phyloP scores from a whole-genome alignment of 169 alveolate species.

The Plasmodium gonderi region DNA sequence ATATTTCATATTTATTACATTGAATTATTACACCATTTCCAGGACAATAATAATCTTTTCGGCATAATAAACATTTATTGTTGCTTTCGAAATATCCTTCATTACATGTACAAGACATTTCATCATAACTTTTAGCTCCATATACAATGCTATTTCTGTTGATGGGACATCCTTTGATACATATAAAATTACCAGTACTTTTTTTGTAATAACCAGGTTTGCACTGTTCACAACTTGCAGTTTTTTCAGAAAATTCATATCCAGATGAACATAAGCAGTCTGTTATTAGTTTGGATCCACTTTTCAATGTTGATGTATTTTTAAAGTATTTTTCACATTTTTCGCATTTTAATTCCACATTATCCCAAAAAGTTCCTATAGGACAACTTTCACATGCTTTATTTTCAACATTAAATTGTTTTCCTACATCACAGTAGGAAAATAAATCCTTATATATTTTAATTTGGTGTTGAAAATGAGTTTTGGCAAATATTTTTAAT shows the following conservation, averaged over 20 bases:
- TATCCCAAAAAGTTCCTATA: conserved; percentile 62
- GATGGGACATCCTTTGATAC: conserved; percentile 74
- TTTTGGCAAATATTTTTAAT: conserved; percentile 72
- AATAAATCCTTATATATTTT: conserved; percentile 38
- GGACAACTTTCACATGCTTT: conserved; percentile 54
- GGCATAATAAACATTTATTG: conserved; percentile 77
- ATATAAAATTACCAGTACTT: conserved; percentile 71
- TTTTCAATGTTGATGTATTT: conserved; percentile 77
- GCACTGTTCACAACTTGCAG: conserved; percentile 77
- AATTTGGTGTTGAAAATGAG: conserved; percentile 61
- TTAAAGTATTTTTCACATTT: conserved; percentile 64
- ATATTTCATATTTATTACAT: conserved; percentile 27
- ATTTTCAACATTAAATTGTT: conserved; percentile 34
- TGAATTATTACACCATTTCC: conserved; percentile 19
- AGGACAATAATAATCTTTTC: conserved; percentile 71
- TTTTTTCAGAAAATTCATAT: conserved; percentile 57
- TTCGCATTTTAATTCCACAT: conserved; percentile 47
- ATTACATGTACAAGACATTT: conserved; percentile 77
- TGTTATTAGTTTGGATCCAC: conserved; percentile 68
- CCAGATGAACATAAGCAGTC: conserved; percentile 83
- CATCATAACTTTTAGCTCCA: conserved; percentile 72
- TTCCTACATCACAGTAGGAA: conserved; percentile 53
- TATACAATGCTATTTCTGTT: conserved; percentile 23
- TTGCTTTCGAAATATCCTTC: conserved; percentile 76
- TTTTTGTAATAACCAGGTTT: conserved; percentile 78